Base-by-base conservation (phyloP, 2,329 filamentous ascomycete genomes). In the Penicillium oxalicum region DNA sequence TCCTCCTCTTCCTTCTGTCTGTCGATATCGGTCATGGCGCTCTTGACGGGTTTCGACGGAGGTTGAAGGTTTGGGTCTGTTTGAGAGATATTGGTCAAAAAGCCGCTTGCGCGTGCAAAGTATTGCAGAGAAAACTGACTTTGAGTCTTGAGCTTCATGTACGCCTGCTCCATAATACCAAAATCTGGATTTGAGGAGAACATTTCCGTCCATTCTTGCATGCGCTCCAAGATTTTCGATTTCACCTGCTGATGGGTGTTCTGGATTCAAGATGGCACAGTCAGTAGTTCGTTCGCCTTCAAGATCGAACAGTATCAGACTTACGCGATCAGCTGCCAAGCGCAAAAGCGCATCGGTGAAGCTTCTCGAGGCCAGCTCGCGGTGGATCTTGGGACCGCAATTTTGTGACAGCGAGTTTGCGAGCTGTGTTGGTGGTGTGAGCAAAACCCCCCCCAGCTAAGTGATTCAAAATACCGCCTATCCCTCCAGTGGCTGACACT, bases 231-330 rank as follows among this genome's bases (percentile, higher is more conserved):
- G 57, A 98, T 95, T 79, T 96, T 97, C 56, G 88, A 83, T 73
- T 97, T 97, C 66, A 98, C 93, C 70, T 95, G 89, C 66, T 87
- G 86, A 70, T 97, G 93, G 45, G 91, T 96, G 69, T 95, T 98
- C 72, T 81, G 29, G 7, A 11, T 11, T 32, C 29, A 32, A 8
- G 29, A 5, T 8, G 8, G 29, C 8, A 32, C 29, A 7, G 11
- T 32, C 4, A 52, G 2, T 11, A 24, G 33, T 5, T 33, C n/a
- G 9, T 33, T 29, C 29, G 28, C 3, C 18, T 24, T 5, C 2
- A 12, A 18, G 4, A 24, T 4, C 5, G 6, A 3, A 13, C 13
- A 7, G 32, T 1, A 5, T 9, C 11, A 7, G 3, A 55, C 70
- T 55, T 64, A 78, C 76, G 48, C 91, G 82, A 70, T 98, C 93